Conservation (phyloP, 441 rosid species). For the Adansonia rubrostipa region DNA sequence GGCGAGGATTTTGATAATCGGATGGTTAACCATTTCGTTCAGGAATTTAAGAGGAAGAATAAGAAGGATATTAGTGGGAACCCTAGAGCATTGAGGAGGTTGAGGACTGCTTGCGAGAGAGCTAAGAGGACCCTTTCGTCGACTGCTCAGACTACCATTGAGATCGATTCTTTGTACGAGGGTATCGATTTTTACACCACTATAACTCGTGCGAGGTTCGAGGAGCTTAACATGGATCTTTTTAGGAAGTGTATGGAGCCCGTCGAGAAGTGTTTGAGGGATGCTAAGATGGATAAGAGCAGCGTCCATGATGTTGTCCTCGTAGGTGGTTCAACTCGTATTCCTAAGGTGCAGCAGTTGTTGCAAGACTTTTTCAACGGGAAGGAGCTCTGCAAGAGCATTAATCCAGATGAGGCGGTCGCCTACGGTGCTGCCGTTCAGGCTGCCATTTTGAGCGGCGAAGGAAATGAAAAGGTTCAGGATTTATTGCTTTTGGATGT, state of each 20-base stretch:
- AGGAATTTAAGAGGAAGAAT: slow-evolving; percentile 55
- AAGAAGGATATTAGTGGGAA: slow-evolving; percentile 56
- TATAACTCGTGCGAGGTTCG: slow-evolving; percentile 52
- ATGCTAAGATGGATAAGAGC: slow-evolving; percentile 64
- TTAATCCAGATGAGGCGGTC: slow-evolving; percentile 61
- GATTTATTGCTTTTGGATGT: slow-evolving; percentile 59
- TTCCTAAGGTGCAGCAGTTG: slow-evolving; percentile 58
- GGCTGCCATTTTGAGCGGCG: slow-evolving; percentile 54
- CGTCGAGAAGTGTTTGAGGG: slow-evolving; percentile 57
- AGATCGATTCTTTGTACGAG: slow-evolving; percentile 55
- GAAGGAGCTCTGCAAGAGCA: slow-evolving; percentile 57
- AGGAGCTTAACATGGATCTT: slow-evolving; percentile 58
- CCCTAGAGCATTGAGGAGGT: slow-evolving; percentile 53
- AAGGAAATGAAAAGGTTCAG: slow-evolving; percentile 63
- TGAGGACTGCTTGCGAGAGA: slow-evolving; percentile 56
- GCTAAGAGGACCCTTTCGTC: slow-evolving; percentile 57
- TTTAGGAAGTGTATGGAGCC: slow-evolving; percentile 68
- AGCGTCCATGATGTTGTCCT: slow-evolving; percentile 53
- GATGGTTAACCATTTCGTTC: slow-evolving; percentile 57
- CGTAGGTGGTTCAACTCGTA: slow-evolving; percentile 59
- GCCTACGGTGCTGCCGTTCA: slow-evolving; percentile 63
- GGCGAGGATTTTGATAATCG: slow-evolving; percentile 59
- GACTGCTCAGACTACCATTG: slow-evolving; percentile 53
- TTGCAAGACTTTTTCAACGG: slow-evolving; percentile 60
- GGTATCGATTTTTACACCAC: slow-evolving; percentile 57